These are phyloP conservation scores for Schizophyllum commune DNA, from an alignment of 1,284 basidiomycete species.

Conservation along the genomic window DNA sequence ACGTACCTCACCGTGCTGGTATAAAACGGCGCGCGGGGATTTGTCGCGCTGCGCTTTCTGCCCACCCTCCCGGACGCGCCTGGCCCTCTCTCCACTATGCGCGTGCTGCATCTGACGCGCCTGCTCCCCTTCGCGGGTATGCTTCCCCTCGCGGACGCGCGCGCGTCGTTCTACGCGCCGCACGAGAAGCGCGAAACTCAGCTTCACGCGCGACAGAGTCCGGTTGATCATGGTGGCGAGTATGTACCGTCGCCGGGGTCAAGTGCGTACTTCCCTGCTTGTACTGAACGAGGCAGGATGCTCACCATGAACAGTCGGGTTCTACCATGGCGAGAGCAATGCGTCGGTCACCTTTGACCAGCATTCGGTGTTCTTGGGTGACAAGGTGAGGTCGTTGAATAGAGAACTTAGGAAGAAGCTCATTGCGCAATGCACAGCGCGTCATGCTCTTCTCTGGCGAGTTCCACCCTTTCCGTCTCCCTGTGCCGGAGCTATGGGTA, in stretches of 20 bases:
- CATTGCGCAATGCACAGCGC: slow-evolving; percentile 14
- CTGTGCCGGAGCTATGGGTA: slow-evolving; percentile 37
- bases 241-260: slow-evolving; percentile 25
- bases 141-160: background rate
- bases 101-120: background rate
- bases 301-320: slow-evolving; percentile 16
- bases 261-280: slow-evolving; percentile 15
- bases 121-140: background rate
- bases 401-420: background rate
- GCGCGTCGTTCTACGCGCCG: background rate
- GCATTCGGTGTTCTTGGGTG: slow-evolving; percentile 35
- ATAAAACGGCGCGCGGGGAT: background rate
- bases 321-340: slow-evolving; percentile 29
- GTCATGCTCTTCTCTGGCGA: slow-evolving; percentile 36
- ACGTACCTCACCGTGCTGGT: background rate
- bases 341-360: slow-evolving; percentile 34
- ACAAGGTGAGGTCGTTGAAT: slow-evolving; percentile 21
- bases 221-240: slow-evolving; percentile 19
- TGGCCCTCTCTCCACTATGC: background rate
- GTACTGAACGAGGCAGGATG: background rate
- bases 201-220: background rate
- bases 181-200: background rate
- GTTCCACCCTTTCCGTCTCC: slow-evolving; percentile 40
- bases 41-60: background rate
- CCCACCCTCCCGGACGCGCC: background rate